Conservation (phyloP, 2,329 filamentous ascomycete genomes). For the Beauveria pseudobassiana region DNA sequence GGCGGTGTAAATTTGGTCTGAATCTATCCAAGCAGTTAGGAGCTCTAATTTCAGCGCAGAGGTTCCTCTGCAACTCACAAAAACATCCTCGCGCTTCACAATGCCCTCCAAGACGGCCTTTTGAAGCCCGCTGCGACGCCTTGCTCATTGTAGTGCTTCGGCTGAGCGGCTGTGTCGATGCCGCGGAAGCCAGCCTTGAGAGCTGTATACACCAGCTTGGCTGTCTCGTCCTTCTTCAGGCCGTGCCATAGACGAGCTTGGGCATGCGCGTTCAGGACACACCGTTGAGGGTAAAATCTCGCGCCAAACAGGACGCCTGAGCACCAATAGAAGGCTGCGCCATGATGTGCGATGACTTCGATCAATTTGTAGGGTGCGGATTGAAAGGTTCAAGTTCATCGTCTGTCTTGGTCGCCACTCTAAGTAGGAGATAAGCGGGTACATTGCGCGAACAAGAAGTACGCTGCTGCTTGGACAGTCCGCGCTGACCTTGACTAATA, state of each 20-base stretch:
- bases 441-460: neutral
- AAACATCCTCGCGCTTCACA: constrained; percentile 51
- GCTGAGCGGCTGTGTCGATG: constrained; percentile 73
- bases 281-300: constrained; percentile 25
- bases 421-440: neutral
- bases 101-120: constrained; percentile 51
- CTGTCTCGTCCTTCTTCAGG: constrained; percentile 71
- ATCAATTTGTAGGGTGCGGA: neutral
- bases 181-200: constrained; percentile 62
- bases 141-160: constrained; percentile 68
- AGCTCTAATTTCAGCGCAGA: neutral
- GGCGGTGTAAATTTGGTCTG: constrained; percentile 78
- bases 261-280: constrained; percentile 34
- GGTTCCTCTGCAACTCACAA: constrained; percentile 33
- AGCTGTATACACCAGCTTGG: constrained; percentile 60
- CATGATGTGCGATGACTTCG: constrained; percentile 11
- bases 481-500: neutral
- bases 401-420: neutral
- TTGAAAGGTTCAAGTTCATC: neutral
- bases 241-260: constrained; percentile 66
- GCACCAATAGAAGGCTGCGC: constrained; percentile 17
- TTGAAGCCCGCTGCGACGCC: constrained; percentile 62
- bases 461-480: neutral
- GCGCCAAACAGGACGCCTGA: constrained; percentile 24
- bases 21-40: constrained; percentile 35